Evolutionary conservation across 202 grass and related monocot species (phyloP).

Genomic region (Carex arenaria): DNA sequence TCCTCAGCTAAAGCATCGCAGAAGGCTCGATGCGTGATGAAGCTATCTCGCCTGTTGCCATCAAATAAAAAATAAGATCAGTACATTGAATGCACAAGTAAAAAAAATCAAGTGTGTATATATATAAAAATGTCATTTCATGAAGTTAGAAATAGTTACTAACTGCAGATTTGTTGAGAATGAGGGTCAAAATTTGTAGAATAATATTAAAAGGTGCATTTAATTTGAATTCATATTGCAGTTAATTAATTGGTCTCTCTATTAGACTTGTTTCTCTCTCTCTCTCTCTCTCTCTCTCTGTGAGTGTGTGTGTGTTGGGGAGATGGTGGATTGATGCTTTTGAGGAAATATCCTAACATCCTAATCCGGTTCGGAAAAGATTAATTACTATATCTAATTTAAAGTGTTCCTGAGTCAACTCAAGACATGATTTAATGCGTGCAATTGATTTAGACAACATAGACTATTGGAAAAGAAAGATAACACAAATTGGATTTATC

Average conservation of each 20-base stretch:
- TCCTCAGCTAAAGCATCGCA: slow-evolving; percentile 88
- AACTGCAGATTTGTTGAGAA: background rate
- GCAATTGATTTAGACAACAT: slow-evolving; percentile 1
- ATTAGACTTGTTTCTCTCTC: background rate
- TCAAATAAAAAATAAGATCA: background rate
- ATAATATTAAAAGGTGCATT: background rate
- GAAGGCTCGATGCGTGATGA: slow-evolving; percentile 93
- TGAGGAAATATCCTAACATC: background rate
- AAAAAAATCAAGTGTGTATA: background rate
- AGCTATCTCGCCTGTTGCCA: slow-evolving; percentile 75
- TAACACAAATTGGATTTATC: background rate
- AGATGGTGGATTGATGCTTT: background rate
- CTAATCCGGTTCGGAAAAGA: background rate
- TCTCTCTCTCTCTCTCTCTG: background rate
- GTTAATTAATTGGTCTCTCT: background rate
- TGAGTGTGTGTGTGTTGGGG: background rate
- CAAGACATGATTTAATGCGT: slow-evolving; percentile 1
- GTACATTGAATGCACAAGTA: background rate
- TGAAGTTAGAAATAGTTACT: slow-evolving; percentile 11
- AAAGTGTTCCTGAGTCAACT: slow-evolving; percentile 7
- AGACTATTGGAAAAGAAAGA: background rate
- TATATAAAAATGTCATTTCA: slow-evolving; percentile 2
- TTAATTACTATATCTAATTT: background rate
- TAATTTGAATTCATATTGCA: background rate
- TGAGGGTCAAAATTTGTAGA: background rate